Evolutionary conservation across 2,329 filamentous ascomycete genomes (phyloP).

Genomic region (Xylaria sp.): DNA sequence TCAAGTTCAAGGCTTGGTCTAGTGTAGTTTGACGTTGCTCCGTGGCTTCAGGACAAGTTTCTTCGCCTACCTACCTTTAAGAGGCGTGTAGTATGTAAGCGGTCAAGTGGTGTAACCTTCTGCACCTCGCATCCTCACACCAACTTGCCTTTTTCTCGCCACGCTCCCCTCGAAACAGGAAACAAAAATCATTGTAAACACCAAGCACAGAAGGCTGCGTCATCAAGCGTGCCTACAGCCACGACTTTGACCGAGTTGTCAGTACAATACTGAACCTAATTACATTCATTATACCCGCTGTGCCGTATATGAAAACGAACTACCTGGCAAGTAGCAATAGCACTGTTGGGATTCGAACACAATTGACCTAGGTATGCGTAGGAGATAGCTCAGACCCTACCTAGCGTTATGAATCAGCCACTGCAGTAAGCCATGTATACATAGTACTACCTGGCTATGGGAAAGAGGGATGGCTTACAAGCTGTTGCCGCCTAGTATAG

Average conservation of each 20-base stretch:
- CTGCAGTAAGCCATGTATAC: no score
- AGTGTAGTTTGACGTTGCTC: neutral
- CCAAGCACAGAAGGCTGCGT: neutral
- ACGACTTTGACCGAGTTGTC: neutral
- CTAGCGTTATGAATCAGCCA: no score
- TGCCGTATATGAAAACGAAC: no score
- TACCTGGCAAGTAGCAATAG: no score
- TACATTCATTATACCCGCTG: no score
- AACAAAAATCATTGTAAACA: neutral
- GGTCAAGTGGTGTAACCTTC: neutral
- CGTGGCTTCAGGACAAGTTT: neutral
- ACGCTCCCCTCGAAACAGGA: neutral
- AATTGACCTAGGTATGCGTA: no score
- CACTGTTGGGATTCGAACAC: no score
- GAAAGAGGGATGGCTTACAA: neutral
- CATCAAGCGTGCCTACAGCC: neutral
- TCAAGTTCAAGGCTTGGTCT: neutral
- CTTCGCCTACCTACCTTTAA: neutral
- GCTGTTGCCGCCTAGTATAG: neutral
- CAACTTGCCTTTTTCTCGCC: neutral
- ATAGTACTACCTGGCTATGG: no score
- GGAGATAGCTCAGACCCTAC: no score
- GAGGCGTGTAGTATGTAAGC: neutral
- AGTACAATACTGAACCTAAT: no score
- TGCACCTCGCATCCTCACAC: slow-evolving; percentile 9